phyloP scores from a whole-genome alignment of 805 yeast genomes.

The Metschnikowia corniflorae region DNA sequence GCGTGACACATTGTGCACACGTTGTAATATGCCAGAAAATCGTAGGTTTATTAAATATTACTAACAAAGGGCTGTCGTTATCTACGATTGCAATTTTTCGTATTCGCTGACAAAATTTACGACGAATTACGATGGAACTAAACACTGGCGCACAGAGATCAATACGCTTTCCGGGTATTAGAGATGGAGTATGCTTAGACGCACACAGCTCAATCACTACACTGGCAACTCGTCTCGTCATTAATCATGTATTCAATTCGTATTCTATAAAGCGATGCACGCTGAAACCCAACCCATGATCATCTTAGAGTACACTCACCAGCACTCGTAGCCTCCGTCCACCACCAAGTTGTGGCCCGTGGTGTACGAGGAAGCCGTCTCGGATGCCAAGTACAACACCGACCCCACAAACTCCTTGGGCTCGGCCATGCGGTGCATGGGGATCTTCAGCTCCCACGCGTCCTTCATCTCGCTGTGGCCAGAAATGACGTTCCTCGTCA shows the following conservation, averaged over 20 bases:
- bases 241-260: constrained; percentile 4
- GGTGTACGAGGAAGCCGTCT: constrained; percentile 70
- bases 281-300: constrained; percentile 1
- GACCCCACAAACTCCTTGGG: constrained; percentile 81
- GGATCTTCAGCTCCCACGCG: constrained; percentile 68
- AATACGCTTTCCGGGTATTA: too few relatives aligned
- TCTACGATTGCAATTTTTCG: too few relatives aligned
- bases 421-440: constrained; percentile 81
- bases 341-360: constrained; percentile 82
- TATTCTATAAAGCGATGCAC: constrained; percentile 7
- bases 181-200: too few relatives aligned
- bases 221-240: too few relatives aligned
- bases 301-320: constrained; percentile 40
- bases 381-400: constrained; percentile 67
- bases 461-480: constrained; percentile 61
- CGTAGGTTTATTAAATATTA: too few relatives aligned
- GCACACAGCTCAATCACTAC: too few relatives aligned
- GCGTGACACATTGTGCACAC: too few relatives aligned
- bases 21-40: too few relatives aligned
- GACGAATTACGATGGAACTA: too few relatives aligned
- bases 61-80: too few relatives aligned
- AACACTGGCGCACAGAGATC: too few relatives aligned
- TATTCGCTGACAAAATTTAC: too few relatives aligned
- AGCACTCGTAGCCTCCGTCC: constrained; percentile 84
- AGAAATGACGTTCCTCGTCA: constrained; percentile 66